Evolutionary conservation across 179 eudicot genomes (phyloP), one percentile per base, ranked within the genome.

Genomic region (Silene coronaria): DNA sequence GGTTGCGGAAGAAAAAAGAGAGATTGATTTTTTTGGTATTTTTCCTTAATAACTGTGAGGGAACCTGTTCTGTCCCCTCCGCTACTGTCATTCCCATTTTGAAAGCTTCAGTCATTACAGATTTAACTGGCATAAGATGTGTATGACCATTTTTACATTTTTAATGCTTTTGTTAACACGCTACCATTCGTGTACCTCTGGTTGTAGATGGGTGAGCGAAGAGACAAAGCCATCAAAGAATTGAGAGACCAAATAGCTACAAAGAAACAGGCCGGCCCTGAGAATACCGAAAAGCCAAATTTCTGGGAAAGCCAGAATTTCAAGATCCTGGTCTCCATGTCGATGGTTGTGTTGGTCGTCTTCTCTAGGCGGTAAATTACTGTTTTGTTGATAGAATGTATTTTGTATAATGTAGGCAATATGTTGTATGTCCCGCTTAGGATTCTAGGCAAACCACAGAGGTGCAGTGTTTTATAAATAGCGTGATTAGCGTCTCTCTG

Each of bases 191-290:
- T 45, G 3, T 26, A 3, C 23, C 0, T n/a, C 24, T 46, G 22
- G 8, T 30, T 51, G 58, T 78, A 96, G 97, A 86, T 83, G 91
- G 98, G 91, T 64, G 99, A 93, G 79, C 81, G 96, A 78, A 81
- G 97, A 66, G 97, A 93, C 82, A 91, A 86, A 85, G 91, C 93
- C 38, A 80, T 95, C 17, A 93, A 95, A 79, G 97, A 95, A 75
- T 82, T 95, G 55, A 84, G 86, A 77, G 97, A 91, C 76, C 88
- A 96, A 75, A 76, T 96, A 36, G 84, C 91, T 51, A 79, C 81
- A 7, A 89, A 83, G 85, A 86, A 86, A 42, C 84, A 80, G 11
- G 48, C 30, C 55, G 76, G 55, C 24, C 48, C 74, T 38, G 72
- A 69, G 17, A 77, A 60, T 34, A 61, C 55, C 3, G 91, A 80